phyloP scores from a whole-genome alignment of 768 basidiomycete species.

The Mycena galericulata region DNA sequence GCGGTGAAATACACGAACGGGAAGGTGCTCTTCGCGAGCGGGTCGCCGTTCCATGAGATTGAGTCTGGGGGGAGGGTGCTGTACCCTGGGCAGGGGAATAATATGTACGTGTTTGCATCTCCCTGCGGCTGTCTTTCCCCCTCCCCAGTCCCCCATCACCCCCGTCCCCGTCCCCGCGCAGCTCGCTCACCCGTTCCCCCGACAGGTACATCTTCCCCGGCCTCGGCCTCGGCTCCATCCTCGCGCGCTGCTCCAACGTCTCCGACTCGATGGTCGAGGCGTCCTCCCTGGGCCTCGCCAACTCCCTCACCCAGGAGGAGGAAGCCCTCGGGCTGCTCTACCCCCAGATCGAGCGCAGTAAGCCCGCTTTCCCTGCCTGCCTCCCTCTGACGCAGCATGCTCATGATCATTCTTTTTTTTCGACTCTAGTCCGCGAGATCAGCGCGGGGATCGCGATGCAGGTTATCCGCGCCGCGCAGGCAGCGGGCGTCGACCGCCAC shows the following conservation, averaged over 20 bases:
- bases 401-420: not conserved
- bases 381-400: too few species aligned
- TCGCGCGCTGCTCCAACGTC: constrained; percentile 74
- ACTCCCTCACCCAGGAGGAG: constrained; percentile 80
- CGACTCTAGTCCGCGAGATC: constrained; percentile 77
- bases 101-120: constrained; percentile 95
- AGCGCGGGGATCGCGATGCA: constrained; percentile 77
- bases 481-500: constrained; percentile 71
- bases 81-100: constrained; percentile 93
- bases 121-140: too few species aligned
- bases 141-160: too few species aligned
- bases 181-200: not conserved
- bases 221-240: constrained; percentile 83
- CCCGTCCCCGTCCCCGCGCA: not conserved
- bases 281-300: constrained; percentile 82
- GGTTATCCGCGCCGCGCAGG: constrained; percentile 86
- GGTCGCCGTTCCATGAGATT: constrained; percentile 84
- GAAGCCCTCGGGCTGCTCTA: constrained; percentile 76
- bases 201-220: constrained; percentile 57
- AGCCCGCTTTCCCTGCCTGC: constrained; percentile 27
- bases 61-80: constrained; percentile 64
- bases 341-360: constrained; percentile 82
- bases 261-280: constrained; percentile 93
- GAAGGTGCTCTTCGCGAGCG: constrained; percentile 85
- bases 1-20: constrained; percentile 81